Base-by-base conservation (phyloP, 2,329 filamentous ascomycete species). In the Sarocladium brachiariae region DNA sequence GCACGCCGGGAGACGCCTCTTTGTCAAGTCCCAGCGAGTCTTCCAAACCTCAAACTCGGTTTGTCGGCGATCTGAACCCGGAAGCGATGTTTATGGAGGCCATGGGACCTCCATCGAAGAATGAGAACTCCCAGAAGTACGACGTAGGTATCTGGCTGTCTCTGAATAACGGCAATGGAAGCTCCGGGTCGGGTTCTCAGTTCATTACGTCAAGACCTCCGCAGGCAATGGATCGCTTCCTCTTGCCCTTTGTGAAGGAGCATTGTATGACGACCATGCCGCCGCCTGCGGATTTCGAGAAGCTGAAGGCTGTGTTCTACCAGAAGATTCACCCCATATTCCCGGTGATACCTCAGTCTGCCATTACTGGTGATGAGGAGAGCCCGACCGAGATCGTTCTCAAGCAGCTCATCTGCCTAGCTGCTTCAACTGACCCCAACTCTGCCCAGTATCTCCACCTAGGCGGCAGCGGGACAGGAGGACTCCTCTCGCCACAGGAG, bases 31-130 rank as follows among this genome's bases (percentile, higher is more conserved):
- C 39, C 4, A 47, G 25, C 43, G 43, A 50, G 25, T 45, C 37
- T 19, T 43, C 43, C 11, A 58, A 57, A 27, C 51, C 61, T 9
- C 60, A 66, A 0, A 68, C 67, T 1, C 74, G 78, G 6, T 82
- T 81, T 50, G 73, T 82, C 33, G 77, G 78, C 16, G 78, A 82
- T 57, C 58, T 81, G 24, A 83, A 80, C 55, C 80, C 79, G 2
- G 79, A 82, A 59, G 75, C 75, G 52, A 76, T 82, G 60, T 78
- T 83, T 51, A 69, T 79, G 56, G 76, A 80, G 55, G 77, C 75
- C 1, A 76, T 75, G 2, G 65, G 65, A 2, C 63, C 65, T 2
- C 59, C 58, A 6, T 63, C 64, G 0, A 50, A 63, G 18, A 59
- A 63, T 4, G 62, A 63, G 10, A 61, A 62, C 0, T 72, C 75